Percentiles rank a stretch among this genome's conserved stretches.
phyloP scores from a whole-genome alignment of 805 yeast genomes.

The Phaffomyces antillensis region DNA sequence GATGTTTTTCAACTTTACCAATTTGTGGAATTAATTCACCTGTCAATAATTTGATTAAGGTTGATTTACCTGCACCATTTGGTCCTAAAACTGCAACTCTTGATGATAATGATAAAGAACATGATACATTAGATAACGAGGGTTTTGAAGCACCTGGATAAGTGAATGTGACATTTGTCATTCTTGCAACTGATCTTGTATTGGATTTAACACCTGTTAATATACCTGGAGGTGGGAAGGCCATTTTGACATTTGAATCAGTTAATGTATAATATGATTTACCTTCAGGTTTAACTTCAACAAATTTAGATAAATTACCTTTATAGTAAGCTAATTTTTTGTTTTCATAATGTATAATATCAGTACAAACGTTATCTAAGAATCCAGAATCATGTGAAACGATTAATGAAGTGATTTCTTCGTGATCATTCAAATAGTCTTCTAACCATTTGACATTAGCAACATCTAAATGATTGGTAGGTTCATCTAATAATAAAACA shows the following conservation, averaged over 20 bases:
- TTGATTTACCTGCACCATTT: constrained; percentile 98
- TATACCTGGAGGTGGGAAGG: constrained; percentile 97
- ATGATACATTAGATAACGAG: constrained; percentile 69
- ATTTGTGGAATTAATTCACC: constrained; percentile 82
- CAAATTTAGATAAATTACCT: constrained; percentile 92
- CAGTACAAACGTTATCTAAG: constrained; percentile 92
- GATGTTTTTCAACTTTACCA: constrained; percentile 96
- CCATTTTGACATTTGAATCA: constrained; percentile 91
- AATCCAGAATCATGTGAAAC: constrained; percentile 98
- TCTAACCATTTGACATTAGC: constrained; percentile 89
- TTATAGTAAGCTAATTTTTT: constrained; percentile 91
- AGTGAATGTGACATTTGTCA: constrained; percentile 76
- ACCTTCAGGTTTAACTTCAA: constrained; percentile 90
- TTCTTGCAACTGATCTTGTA: constrained; percentile 87
- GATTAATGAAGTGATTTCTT: constrained; percentile 86
- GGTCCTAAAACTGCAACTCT: constrained; percentile 97
- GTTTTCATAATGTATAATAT: constrained; percentile 92
- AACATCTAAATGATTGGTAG: constrained; percentile 97
- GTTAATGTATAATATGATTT: constrained; percentile 91
- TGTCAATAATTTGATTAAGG: constrained; percentile 86
- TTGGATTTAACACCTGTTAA: constrained; percentile 94
- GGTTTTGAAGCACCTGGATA: constrained; percentile 90
- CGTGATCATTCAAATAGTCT: constrained; percentile 75
- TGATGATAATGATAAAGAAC: constrained; percentile 91
- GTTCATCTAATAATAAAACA: constrained; percentile 90